phyloP scores from a whole-genome alignment of 192 early-diverging fungal genomes.

The Thamnidium elegans region DNA sequence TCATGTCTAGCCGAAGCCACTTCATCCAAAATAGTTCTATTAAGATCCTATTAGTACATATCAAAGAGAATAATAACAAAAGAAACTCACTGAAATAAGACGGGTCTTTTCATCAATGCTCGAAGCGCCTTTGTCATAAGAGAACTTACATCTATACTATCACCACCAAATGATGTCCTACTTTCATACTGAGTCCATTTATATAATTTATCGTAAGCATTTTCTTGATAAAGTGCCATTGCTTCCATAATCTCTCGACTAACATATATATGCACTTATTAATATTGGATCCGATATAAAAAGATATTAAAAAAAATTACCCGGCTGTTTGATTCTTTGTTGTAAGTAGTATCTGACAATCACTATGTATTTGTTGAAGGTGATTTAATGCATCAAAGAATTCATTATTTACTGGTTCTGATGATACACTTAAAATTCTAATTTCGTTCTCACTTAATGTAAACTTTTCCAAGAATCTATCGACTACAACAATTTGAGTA shows the following conservation, averaged over 20 bases:
- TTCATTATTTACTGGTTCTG: constrained; percentile 44
- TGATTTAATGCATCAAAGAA: constrained; percentile 74
- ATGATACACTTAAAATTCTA: constrained; percentile 50
- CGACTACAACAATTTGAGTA: constrained; percentile 54
- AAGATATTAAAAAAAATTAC: constrained; percentile 31
- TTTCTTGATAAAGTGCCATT: constrained; percentile 65
- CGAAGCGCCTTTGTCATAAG: constrained; percentile 63
- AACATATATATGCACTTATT: neutral
- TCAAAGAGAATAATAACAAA: neutral
- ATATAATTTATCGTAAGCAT: constrained; percentile 72
- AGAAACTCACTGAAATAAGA: constrained; percentile 66
- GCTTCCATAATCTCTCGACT: constrained; percentile 77
- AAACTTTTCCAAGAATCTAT: constrained; percentile 68
- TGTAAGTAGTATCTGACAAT: constrained; percentile 71
- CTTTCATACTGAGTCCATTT: constrained; percentile 73
- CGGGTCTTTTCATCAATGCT: constrained; percentile 65
- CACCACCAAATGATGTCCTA: constrained; percentile 56
- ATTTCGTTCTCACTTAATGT: constrained; percentile 70
- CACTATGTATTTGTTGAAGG: constrained; percentile 65
- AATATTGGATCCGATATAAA: no score
- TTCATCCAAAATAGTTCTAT: constrained; percentile 70
- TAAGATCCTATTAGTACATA: no score
- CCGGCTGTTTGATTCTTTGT: constrained; percentile 75
- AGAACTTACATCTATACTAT: constrained; percentile 65
- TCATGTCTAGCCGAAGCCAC: constrained; percentile 64